Percentiles rank a stretch among this genome's conserved stretches.
Evolutionary conservation across 2,329 filamentous ascomycete genomes (phyloP).

Genomic region (Venturia pyrina): DNA sequence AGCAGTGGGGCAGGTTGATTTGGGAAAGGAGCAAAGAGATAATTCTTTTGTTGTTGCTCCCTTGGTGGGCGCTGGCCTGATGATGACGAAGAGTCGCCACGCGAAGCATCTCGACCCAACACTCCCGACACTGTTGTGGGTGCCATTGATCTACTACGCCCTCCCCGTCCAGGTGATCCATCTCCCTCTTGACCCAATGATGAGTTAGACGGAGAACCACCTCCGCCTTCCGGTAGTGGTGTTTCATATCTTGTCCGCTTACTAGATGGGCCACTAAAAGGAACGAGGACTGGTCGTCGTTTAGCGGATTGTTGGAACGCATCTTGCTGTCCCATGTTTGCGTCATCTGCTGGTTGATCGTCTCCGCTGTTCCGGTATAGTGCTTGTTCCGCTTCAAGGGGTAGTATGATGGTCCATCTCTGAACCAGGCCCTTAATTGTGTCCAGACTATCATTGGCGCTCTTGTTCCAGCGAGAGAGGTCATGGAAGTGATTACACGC

Average conservation of each 20-base stretch:
- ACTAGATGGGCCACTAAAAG: background rate
- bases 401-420: slow-evolving; percentile 19
- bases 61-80: slow-evolving; percentile 3
- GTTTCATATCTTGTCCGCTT: slow-evolving; percentile 1
- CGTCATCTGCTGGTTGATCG: background rate
- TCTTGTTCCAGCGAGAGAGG: slow-evolving; percentile 15
- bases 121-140: background rate
- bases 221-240: background rate
- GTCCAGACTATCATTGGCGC: slow-evolving; percentile 15
- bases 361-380: slow-evolving; percentile 15
- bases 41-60: slow-evolving; percentile 13
- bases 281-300: slow-evolving; percentile 12
- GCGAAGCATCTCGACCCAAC: background rate
- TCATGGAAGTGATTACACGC: slow-evolving; percentile 19
- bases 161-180: background rate
- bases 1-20: slow-evolving; percentile 18
- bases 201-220: background rate
- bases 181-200: background rate
- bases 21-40: slow-evolving; percentile 18
- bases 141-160: background rate
- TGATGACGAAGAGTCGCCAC: background rate
- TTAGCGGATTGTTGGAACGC: slow-evolving; percentile 10
- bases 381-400: slow-evolving; percentile 17
- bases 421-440: slow-evolving; percentile 16
- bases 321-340: background rate